Conservation (phyloP, 1,284 basidiomycete genomes). For the Pisolithus thermaeus region DNA sequence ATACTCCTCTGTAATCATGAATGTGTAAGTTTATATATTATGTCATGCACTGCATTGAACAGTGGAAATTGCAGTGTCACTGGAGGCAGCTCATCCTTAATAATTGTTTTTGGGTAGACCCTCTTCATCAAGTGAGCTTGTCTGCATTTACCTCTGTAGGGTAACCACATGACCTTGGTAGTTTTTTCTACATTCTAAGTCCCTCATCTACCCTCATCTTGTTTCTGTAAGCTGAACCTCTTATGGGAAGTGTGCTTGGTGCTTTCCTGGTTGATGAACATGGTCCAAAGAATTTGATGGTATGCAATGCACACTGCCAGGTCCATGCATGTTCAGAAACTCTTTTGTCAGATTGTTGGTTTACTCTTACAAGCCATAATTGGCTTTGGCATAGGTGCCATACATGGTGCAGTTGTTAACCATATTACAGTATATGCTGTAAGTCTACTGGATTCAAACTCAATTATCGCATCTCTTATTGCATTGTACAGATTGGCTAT, state of each 20-base stretch:
- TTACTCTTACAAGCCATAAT: slow-evolving; percentile 65
- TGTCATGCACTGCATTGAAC: background rate
- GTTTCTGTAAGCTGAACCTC: background rate
- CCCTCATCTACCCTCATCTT: background rate
- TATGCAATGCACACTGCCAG: slow-evolving; percentile 19
- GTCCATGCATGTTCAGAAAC: background rate
- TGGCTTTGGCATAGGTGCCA: slow-evolving; percentile 75
- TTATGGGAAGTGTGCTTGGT: slow-evolving; percentile 61
- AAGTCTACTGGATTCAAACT: slow-evolving; percentile 11
- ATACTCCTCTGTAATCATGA: slow-evolving; percentile 74
- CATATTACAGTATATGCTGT: slow-evolving; percentile 78
- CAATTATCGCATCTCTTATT: background rate
- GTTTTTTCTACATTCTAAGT: slow-evolving; percentile 70
- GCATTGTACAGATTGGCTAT: no score
- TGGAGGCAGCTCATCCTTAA: slow-evolving; percentile 43
- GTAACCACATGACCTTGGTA: slow-evolving; percentile 19
- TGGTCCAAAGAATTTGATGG: slow-evolving; percentile 75
- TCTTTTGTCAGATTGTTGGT: slow-evolving; percentile 51
- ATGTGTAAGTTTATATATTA: slow-evolving; percentile 38
- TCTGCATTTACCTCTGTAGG: background rate
- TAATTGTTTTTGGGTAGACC: slow-evolving; percentile 69
- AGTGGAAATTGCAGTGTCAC: slow-evolving; percentile 44
- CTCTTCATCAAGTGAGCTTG: slow-evolving; percentile 65
- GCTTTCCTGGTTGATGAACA: slow-evolving; percentile 74
- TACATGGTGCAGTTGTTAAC: slow-evolving; percentile 54